Percentiles rank a stretch among this genome's conserved stretches.
Evolutionary conservation across 306 rosid species (phyloP).

Genomic region (Datisca glomerata): DNA sequence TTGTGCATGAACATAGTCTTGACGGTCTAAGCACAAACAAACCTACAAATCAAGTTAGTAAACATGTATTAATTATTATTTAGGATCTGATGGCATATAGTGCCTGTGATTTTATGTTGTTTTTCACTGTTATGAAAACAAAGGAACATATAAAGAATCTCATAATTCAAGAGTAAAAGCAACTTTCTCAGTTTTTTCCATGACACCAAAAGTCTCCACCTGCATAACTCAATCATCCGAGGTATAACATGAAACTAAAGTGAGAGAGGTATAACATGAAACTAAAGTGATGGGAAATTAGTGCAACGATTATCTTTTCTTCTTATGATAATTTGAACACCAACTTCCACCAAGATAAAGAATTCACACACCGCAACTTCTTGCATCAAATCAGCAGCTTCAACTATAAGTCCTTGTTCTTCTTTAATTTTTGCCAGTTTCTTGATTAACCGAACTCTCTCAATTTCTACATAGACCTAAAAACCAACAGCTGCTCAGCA

Average conservation of each 20-base stretch:
- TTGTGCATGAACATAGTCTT: constrained; percentile 71
- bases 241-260: too few species aligned
- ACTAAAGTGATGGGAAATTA: background rate
- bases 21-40: constrained; percentile 65
- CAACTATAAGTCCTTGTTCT: constrained; percentile 76
- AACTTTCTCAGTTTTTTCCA: constrained; percentile 87
- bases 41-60: too few species aligned
- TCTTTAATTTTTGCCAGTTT: constrained; percentile 91
- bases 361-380: constrained; percentile 78
- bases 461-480: constrained; percentile 81
- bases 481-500: background rate
- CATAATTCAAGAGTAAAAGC: constrained; percentile 85
- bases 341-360: constrained; percentile 5
- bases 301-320: background rate
- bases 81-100: too few species aligned
- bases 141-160: background rate
- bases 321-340: background rate
- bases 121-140: background rate
- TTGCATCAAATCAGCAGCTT: constrained; percentile 99
- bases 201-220: constrained; percentile 93
- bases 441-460: constrained; percentile 75
- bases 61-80: too few species aligned
- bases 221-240: constrained; percentile 25
- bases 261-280: too few species aligned
- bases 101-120: background rate